Evolutionary conservation across 2,329 filamentous ascomycete species (phyloP), one percentile per base, ranked within the genome.

Genomic region (Diplodia seriata): DNA sequence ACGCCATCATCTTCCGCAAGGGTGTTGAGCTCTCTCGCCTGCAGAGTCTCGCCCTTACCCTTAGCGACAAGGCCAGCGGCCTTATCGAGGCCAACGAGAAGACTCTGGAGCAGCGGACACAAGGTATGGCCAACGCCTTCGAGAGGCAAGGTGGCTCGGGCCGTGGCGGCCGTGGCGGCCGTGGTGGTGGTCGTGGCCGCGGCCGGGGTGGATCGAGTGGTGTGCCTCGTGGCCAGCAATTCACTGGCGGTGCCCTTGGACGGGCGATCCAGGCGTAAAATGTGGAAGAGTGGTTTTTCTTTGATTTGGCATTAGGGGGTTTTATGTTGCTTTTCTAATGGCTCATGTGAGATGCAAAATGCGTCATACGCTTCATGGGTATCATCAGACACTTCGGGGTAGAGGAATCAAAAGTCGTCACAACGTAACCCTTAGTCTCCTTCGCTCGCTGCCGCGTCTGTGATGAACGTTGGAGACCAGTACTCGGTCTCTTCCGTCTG

Each of bases 1-100:
- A 91, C 73, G 96, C 93, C 63, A 93, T 99, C 81, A 95, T 98
- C 83, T 99, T 99, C 92, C 91, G 95, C 81, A 98, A 99, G 89
- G 96, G 95, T 69, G 95, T 99, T 71, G 96, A 99, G 86, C 89
- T 99, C 72, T 97, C 93, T 77, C 90, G 96, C 74, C 88, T 99
- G 72, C 95, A 99, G 84, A 97, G 92, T 80, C 86, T 99, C 76
- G 94, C 96, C 38, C 89, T 99, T 72, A 95, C 94, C 11, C 86
- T 99, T 64, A 93, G 92, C 69, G 95, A 99, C 85, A 99, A 98
- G 87, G 94, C 95, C 68, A 97, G 93, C 78, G 89, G 90, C 65
- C 90, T 99, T 69, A 97, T 98, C 77, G 96, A 99, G 86, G 90
- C 90, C 74, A 99, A 99, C 84, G 95, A 99, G 85, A 90, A 96